Conservation (phyloP, 2,329 filamentous ascomycete genomes). For the Metarhizium brunneum region DNA sequence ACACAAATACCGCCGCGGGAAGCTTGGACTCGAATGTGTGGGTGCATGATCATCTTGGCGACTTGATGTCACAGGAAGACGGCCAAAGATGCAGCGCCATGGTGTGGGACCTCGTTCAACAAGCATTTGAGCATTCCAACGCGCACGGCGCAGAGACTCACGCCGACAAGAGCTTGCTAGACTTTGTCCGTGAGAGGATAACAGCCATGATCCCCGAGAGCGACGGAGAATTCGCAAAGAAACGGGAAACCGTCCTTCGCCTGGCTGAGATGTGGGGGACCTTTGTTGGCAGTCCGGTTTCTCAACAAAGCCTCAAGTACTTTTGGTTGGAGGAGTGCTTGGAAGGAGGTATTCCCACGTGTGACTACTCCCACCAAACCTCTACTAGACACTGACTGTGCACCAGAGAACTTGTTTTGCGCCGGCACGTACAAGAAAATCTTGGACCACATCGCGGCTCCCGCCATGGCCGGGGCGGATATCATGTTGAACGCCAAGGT, state of each 20-base stretch:
- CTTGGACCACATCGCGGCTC: slow-evolving; percentile 46
- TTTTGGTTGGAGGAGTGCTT: slow-evolving; percentile 74
- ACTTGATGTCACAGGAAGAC: slow-evolving; percentile 35
- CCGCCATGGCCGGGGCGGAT: slow-evolving; percentile 44
- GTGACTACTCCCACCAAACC: neutral
- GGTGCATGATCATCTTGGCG: slow-evolving; percentile 48
- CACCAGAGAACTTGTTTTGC: slow-evolving; percentile 50
- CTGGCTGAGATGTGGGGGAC: slow-evolving; percentile 60
- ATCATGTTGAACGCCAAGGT: slow-evolving; percentile 43
- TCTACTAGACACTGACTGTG: neutral
- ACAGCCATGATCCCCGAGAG: slow-evolving; percentile 35
- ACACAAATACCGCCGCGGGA: slow-evolving; percentile 43
- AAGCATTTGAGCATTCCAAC: slow-evolving; percentile 60
- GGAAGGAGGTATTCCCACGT: slow-evolving; percentile 46
- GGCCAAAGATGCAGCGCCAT: slow-evolving; percentile 38
- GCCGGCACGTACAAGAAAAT: slow-evolving; percentile 50
- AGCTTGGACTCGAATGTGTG: slow-evolving; percentile 43
- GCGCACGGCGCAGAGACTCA: slow-evolving; percentile 39
- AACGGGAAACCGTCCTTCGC: slow-evolving; percentile 36
- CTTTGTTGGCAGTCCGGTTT: slow-evolving; percentile 57
- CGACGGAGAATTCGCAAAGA: slow-evolving; percentile 28
- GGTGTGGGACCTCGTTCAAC: slow-evolving; percentile 60
- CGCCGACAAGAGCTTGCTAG: slow-evolving; percentile 37
- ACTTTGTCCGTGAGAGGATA: slow-evolving; percentile 42
- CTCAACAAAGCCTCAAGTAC: slow-evolving; percentile 61